phyloP scores from a whole-genome alignment of 495 filamentous ascomycete genomes.

The Aspergillus kassunensis region DNA sequence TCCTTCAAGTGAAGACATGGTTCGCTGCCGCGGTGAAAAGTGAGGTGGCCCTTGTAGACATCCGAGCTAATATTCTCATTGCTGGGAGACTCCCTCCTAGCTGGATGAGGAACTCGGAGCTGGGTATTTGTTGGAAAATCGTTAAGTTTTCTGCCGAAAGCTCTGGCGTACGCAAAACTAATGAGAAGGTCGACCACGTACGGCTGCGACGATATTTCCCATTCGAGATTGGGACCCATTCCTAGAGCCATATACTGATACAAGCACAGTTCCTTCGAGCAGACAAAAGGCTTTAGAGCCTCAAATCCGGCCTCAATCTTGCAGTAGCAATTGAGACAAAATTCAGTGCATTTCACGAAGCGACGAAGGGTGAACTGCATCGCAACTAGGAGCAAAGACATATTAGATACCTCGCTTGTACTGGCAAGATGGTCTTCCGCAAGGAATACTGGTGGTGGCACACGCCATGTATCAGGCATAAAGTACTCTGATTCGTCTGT shows the following conservation, averaged over 20 bases:
- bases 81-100: too few species aligned
- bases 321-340: conserved; percentile 82
- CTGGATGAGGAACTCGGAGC: conserved; percentile 55
- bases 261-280: conserved; percentile 72
- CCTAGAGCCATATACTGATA: conserved; percentile 91
- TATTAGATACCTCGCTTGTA: conserved; percentile 4
- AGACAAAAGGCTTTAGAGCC: conserved; percentile 90
- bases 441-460: conserved; percentile 31
- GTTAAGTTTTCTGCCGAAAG: conserved; percentile 37
- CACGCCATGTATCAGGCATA: conserved; percentile 24
- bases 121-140: conserved; percentile 68
- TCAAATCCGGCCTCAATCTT: conserved; percentile 68
- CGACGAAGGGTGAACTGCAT: conserved; percentile 80
- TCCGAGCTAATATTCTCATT: too few species aligned
- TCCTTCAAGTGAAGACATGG: conserved; percentile 31
- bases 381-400: conserved; percentile 66
- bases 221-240: conserved; percentile 79
- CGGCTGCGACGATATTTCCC: conserved; percentile 76
- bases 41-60: neutral
- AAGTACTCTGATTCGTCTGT: conserved; percentile 9
- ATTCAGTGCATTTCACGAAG: conserved; percentile 79
- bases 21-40: too few species aligned
- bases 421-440: conserved; percentile 49
- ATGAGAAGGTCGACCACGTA: conserved; percentile 83
- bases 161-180: conserved; percentile 72